phyloP scores from a whole-genome alignment of 495 filamentous ascomycete genomes.

The Umbilicaria muhlenbergii region DNA sequence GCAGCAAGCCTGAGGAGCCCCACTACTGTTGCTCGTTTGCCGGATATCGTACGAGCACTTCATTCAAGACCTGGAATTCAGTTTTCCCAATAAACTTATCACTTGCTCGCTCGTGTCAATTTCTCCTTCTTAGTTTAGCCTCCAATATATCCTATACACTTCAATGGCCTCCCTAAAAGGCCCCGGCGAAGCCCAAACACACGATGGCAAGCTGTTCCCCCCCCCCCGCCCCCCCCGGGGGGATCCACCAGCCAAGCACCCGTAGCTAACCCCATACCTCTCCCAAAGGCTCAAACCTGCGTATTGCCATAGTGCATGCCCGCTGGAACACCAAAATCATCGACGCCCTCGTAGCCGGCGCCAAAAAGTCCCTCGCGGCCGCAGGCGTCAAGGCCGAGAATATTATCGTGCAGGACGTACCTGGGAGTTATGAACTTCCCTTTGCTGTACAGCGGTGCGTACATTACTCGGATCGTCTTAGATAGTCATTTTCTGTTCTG shows the following conservation, averaged over 20 bases:
- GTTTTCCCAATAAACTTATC: too few relatives aligned
- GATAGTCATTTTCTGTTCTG: background rate
- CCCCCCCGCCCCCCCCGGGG: background rate
- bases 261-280: slow-evolving; percentile 1
- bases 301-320: slow-evolving; percentile 88
- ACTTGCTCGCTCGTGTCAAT: too few relatives aligned
- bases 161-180: slow-evolving; percentile 35
- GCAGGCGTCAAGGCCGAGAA: slow-evolving; percentile 76
- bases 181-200: slow-evolving; percentile 34
- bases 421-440: slow-evolving; percentile 87
- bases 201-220: slow-evolving; percentile 26
- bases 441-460: slow-evolving; percentile 67
- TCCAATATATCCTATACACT: background rate
- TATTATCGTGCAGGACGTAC: slow-evolving; percentile 77
- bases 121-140: background rate
- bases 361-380: slow-evolving; percentile 41
- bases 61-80: too few relatives aligned
- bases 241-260: too few relatives aligned
- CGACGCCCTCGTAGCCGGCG: slow-evolving; percentile 60
- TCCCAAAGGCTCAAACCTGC: slow-evolving; percentile 54
- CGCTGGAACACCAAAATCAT: slow-evolving; percentile 82
- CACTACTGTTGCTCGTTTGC: too few relatives aligned
- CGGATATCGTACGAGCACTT: too few relatives aligned
- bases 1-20: too few relatives aligned
- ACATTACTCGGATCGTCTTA: background rate